Percentiles rank a stretch among this genome's conserved stretches.
phyloP scores from a whole-genome alignment of 2,329 filamentous ascomycete genomes.

The Diplocarpon rosae region DNA sequence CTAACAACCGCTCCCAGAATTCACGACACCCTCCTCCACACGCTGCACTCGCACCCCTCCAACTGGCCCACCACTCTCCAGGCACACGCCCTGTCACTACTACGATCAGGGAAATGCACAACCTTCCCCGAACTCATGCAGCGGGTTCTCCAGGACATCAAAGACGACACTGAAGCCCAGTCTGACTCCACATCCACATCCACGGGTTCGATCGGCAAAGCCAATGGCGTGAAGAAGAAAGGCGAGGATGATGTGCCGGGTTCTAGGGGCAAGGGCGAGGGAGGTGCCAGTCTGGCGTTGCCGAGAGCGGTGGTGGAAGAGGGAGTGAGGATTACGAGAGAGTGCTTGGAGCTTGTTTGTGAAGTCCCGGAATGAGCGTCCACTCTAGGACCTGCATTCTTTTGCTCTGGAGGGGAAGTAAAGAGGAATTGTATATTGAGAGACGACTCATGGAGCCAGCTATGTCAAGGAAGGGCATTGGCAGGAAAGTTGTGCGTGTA shows the following conservation, averaged over 20 bases:
- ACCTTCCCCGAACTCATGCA: constrained; percentile 51
- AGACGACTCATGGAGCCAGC: neutral
- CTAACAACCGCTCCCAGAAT: constrained; percentile 34
- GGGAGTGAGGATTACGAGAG: constrained; percentile 46
- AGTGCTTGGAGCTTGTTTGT: constrained; percentile 40
- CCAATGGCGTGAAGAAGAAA: constrained; percentile 10
- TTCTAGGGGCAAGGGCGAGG: constrained; percentile 14
- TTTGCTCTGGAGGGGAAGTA: neutral
- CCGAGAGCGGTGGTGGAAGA: constrained; percentile 50
- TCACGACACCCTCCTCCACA: constrained; percentile 52
- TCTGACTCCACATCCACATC: neutral
- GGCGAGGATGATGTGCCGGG: constrained; percentile 6
- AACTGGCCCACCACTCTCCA: constrained; percentile 55
- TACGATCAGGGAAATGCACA: constrained; percentile 47
- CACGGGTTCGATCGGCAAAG: neutral
- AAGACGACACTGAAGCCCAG: constrained; percentile 15
- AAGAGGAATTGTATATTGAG: neutral
- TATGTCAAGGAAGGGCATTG: too few relatives aligned
- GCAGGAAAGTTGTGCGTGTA: too few relatives aligned
- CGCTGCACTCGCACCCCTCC: constrained; percentile 44
- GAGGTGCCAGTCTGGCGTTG: constrained; percentile 37
- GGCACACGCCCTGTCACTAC: constrained; percentile 46
- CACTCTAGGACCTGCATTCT: neutral
- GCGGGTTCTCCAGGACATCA: constrained; percentile 50
- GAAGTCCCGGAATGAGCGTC: constrained; percentile 20